These are phyloP conservation scores for Euryodendron excelsum DNA, from an alignment of 148 eudicot genomes.

Conservation along the genomic window DNA sequence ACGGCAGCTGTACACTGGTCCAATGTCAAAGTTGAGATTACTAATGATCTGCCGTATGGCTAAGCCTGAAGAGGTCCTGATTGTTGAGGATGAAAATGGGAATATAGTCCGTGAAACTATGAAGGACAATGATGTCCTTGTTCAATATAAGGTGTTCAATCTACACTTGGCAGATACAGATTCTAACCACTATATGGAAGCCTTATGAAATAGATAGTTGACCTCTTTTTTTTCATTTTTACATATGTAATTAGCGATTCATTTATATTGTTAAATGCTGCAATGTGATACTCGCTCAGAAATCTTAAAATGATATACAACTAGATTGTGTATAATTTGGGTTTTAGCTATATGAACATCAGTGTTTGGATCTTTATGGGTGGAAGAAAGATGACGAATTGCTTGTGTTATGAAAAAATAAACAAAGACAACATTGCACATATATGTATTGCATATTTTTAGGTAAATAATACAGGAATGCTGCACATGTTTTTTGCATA, in stretches of 20 bases:
- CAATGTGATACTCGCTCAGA: neutral
- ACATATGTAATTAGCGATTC: neutral
- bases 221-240: neutral
- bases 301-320: neutral
- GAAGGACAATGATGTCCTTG: constrained; percentile 99
- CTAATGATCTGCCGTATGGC: constrained; percentile 98
- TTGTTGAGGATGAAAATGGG: constrained; percentile 99
- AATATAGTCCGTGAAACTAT: constrained; percentile 98
- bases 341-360: neutral
- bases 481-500: neutral
- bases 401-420: neutral
- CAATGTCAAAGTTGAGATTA: constrained; percentile 88
- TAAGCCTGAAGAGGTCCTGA: constrained; percentile 98
- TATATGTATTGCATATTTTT: neutral
- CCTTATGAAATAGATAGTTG: neutral
- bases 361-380: neutral
- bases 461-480: neutral
- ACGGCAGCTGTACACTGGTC: constrained; percentile 71
- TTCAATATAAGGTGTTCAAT: constrained; percentile 85
- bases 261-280: neutral
- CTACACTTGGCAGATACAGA: constrained; percentile 2
- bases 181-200: neutral
- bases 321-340: neutral
- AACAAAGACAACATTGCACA: neutral
- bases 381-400: neutral